Base-by-base conservation (phyloP, 495 filamentous ascomycete genomes). In the Penicillium cinerascens region DNA sequence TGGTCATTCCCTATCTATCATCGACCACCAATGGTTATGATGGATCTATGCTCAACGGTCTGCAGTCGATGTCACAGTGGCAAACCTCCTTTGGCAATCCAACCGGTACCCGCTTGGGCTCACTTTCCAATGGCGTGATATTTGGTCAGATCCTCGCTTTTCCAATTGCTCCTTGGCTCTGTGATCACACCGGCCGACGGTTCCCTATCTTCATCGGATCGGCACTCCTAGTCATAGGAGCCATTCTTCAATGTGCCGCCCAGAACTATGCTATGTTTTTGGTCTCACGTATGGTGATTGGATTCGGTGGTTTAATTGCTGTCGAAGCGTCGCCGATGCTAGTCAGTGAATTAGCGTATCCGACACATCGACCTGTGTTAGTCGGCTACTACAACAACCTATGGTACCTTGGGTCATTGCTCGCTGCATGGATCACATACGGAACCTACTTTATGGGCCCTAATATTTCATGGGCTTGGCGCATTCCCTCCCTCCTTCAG, bases 381-480 rank as follows among this genome's bases (percentile, higher is more conserved):
- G 52, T 56, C 1, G 29, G 11, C 0, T 33, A 33, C 29, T 42
- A 58, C 36, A 48, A 55, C 37, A 48, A 60, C n/a, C 27, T 55
- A 29, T 60, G 56, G 52, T 52, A 60, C 18, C 42, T 55, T 4
- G 56, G 56, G 2, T 43, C 56, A n/a, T 44, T 56, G 25, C 46
- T 56, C 17, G 52, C 56, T n/a, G 54, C 52, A 20, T 60, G 56
- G 56, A 36, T 60, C 11, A 60, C 52, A 15, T 52, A 56, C 20
- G 55, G 51, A 21, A 58, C 51, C 3, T 58, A 58, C 13, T 49
- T 54, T 13, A 43, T 46, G 29, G 39, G 44, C 2, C 35, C 25
- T 13, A 37, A 55, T 33, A 3, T 10, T 1, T 33, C 29, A 33
- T 78, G 76, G 76, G 64, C 71, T 4, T 78, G 76, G 76, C 66